Evolutionary conservation across 495 filamentous ascomycete genomes (phyloP), one percentile per base, ranked within the genome.

Genomic region (Astrothelium subdiscretum): DNA sequence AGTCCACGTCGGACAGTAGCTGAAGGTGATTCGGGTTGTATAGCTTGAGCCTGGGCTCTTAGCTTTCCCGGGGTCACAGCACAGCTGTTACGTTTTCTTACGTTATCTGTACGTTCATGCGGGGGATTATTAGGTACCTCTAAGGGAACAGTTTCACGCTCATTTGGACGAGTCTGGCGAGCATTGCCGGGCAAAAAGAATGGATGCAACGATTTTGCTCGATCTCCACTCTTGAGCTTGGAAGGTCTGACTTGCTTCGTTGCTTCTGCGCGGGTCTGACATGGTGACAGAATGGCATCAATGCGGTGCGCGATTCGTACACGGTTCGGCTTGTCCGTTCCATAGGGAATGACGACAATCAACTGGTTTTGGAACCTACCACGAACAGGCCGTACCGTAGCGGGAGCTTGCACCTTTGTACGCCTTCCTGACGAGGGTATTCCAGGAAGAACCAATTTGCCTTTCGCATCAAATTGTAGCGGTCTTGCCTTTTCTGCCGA

Each of bases 171-270:
- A 42, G 57, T n/a, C 15, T 62, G 43, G 11, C 43, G 15, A n/a
- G 65, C 1, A 62, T 81, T 82, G 5, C 77, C 79, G 4, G 24
- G 24, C 2, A 79, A 59, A 68, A 96, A 96, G 68, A 96, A 95
- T 0, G 91, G 91, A 74, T 95, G 91, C 0, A 87, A 87, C 2
- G 81, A 63, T 68, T 89, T 95, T 26, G 73, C 59, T 32, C 81
- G 73, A 32, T 71, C 73, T 15, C 60, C 8, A 3, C 8, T 20
- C 20, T 8, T 26, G 15, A 24, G 10, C 20, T 54, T 29, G n/a
- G 48, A 54, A 11, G 48, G 6, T 29, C 5, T 26, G 48, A 5
- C 12, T 20, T 15, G 13, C 11, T 48, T 20, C 10, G 10, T 48
- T 48, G n/a, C 43, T 18, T 29, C 24, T 5, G 48, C 15, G 5